Base-by-base conservation (phyloP, 2,329 filamentous ascomycete genomes). In the Apiospora saccharicola region DNA sequence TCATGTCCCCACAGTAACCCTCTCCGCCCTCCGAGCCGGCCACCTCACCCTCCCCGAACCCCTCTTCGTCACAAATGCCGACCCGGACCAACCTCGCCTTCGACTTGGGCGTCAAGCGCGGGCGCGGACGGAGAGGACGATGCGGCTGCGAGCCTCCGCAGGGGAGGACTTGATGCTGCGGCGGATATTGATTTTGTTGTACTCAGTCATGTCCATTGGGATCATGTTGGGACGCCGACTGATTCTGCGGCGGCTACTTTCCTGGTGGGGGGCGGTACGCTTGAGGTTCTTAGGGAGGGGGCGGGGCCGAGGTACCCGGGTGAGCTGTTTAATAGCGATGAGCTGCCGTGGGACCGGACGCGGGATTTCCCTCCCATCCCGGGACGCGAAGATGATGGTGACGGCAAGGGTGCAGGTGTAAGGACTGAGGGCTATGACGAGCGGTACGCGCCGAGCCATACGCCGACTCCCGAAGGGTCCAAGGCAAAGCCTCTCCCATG, bases 171-270 rank as follows among this genome's bases (percentile, higher is more conserved):
- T 49, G 70, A 64, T 7, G 13, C 51, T 14, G 51, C 51, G 14
- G 8, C 14, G 26, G 73, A 75, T 26, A 77, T 84, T 47, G 76
- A 81, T 68, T 51, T 76, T 0, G 78, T 82, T 7, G 78, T 90
- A 10, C 77, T 89, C 1, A 87, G 84, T 74, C 89, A 90, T 72
- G 82, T 88, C 0, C 88, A 90, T 75, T 90, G 87, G 83, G 88
- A 90, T 75, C 89, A 90, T 73, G 82, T 87, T 49, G 89, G 88
- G n/a, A 88, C 86, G 5, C 86, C 88, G 0, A 79, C 81, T 1
- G 87, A 89, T 75, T 90, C 89, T 74, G 73, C 82, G 0, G 78
- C 81, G 16, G 82, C 87, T 0, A 80, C 81, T 3, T 89, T 90
- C 74, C 75, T 87, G 4, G 85, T 90, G 13, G 89, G 89, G 0